Base-by-base conservation (phyloP, 176 grass and related monocot genomes). In the Carex myosuroides region DNA sequence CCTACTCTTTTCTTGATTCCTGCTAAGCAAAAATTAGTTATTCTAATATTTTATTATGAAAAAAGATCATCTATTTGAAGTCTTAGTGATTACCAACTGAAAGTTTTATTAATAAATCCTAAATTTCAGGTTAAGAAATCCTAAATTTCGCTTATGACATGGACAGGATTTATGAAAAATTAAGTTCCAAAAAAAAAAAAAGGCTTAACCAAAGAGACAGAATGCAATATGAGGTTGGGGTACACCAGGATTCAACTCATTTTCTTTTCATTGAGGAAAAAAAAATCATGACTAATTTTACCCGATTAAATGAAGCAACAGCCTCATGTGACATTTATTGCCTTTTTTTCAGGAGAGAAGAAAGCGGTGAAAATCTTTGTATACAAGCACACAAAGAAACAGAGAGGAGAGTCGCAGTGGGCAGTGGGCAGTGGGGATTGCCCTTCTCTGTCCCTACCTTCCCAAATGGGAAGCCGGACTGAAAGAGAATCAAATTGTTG, bases 221-320 rank as follows among this genome's bases (percentile, higher is more conserved):
- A 50, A 13, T 50, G 70, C 42, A 73, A 50, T 73, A 18, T 20
- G 42, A 52, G 41, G 18, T 22, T 11, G 69, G 18, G 37, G 69
- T 48, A 50, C 42, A 73, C 10, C 70, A 73, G 42, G 70, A 73
- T 50, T 73, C 70, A 73, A 73, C 70, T 46, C 69, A 50, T 20
- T 64, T 26, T 63, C 29, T 29, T 9, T 42, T 42, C 5, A 42
- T 35, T 35, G 33, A 30, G 61, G 1, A 10, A 20, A 29, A 64
- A 64, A 64, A 64, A 26, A 4, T 30, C 3, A 64, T 64, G 65
- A 39, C 70, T 12, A 50, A 73, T 52, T 73, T 24, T 52, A 73
- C 20, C 24, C 5, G 42, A 46, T 13, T 24, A 48, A 75, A 75
- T 75, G 11, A 53, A 21, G 71, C 71, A 75, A 54, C 46, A 54